Evolutionary conservation across 73 alveolate genomes (phyloP).

Genomic region (Symbiodinium pilosum): DNA sequence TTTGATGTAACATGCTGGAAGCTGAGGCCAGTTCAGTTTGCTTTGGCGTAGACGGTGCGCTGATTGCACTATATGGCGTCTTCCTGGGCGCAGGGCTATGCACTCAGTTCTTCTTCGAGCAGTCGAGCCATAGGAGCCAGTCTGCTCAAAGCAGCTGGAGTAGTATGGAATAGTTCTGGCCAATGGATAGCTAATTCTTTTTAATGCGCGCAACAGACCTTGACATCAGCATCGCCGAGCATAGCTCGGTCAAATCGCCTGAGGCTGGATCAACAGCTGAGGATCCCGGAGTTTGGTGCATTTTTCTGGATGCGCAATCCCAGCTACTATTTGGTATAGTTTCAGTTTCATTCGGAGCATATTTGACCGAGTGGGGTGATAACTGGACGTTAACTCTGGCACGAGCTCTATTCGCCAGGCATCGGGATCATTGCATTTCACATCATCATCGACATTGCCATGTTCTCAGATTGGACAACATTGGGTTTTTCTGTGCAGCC

Average conservation of each 20-base stretch:
- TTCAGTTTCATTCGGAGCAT: too few relatives aligned
- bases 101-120: not conserved
- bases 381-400: too few relatives aligned
- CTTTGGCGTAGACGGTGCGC: conserved; percentile 93
- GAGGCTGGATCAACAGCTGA: conserved; percentile 66
- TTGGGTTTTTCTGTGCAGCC: too few relatives aligned
- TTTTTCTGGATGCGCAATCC: conserved; percentile 86
- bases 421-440: conserved; percentile 87
- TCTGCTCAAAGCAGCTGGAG: too few relatives aligned
- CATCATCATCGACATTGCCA: conserved; percentile 52
- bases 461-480: not conserved
- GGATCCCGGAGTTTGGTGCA: conserved; percentile 85
- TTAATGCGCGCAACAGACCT: too few relatives aligned
- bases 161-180: too few relatives aligned
- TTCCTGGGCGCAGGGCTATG: conserved; percentile 84
- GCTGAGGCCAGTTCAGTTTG: conserved; percentile 88
- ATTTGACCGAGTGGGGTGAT: too few relatives aligned
- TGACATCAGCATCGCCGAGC: too few relatives aligned
- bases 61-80: conserved; percentile 80
- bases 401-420: not conserved
- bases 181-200: too few relatives aligned
- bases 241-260: not conserved
- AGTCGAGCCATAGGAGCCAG: too few relatives aligned
- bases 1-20: too few relatives aligned
- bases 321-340: not conserved